Percentiles rank a stretch among this genome's conserved stretches.
Evolutionary conservation across 2,329 filamentous ascomycete species (phyloP).

Genomic region (Berkeleyomyces rouxiae): DNA sequence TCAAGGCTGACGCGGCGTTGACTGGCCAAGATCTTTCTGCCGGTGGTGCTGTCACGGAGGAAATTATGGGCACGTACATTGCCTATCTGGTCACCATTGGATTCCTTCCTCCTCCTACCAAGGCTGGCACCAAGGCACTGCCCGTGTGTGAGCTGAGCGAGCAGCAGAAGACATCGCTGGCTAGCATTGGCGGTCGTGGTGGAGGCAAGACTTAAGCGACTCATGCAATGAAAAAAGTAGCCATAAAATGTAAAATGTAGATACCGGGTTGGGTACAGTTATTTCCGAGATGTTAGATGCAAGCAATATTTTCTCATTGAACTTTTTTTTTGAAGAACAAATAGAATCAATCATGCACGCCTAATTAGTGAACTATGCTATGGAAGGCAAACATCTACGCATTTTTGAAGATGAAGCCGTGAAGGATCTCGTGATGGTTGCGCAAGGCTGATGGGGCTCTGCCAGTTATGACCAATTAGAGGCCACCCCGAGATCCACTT

Average conservation of each 20-base stretch:
- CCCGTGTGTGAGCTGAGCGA: slow-evolving; percentile 27
- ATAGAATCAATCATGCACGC: not conserved
- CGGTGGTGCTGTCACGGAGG: slow-evolving; percentile 37
- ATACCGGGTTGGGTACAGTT: not conserved
- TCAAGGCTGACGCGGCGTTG: slow-evolving; percentile 37
- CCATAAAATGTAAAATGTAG: not conserved
- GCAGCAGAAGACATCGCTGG: slow-evolving; percentile 13
- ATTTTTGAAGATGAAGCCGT: not conserved
- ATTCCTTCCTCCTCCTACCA: slow-evolving; percentile 34
- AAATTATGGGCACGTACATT: slow-evolving; percentile 42
- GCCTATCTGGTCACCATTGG: slow-evolving; percentile 41
- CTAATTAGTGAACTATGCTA: not conserved
- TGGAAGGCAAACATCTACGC: not conserved
- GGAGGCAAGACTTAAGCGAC: slow-evolving; percentile 9
- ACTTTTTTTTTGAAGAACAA: not conserved
- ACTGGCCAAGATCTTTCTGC: slow-evolving; percentile 31
- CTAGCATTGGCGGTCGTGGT: slow-evolving; percentile 14
- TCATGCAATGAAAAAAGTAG: not conserved
- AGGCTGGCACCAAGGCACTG: slow-evolving; percentile 22
- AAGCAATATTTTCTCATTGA: not conserved
- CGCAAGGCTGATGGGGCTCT: slow-evolving; percentile 5
- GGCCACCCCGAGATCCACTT: not conserved
- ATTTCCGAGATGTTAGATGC: not conserved
- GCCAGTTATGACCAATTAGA: not conserved
- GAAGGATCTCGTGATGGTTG: not conserved